A percentile compares a stretch with the other conserved stretches of the same genome.
phyloP scores from a whole-genome alignment of 1,139 yeast species.

The Suhomyces panamericanus region DNA sequence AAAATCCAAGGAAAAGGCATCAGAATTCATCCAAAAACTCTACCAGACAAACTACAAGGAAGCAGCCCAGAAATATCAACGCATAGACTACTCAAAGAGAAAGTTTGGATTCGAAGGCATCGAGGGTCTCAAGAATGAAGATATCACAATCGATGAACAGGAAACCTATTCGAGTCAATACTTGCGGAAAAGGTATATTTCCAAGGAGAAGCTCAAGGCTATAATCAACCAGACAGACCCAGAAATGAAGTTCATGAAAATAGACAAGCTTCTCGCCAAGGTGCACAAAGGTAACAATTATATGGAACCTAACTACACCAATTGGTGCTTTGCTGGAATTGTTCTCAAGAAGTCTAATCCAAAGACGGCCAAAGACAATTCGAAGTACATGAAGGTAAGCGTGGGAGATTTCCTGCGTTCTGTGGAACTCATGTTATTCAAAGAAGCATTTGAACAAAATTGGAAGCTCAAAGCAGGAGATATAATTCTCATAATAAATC shows the following conservation, averaged over 20 bases:
- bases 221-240: constrained; percentile 39
- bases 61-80: constrained; percentile 10
- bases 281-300: constrained; percentile 64
- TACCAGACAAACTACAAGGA: constrained; percentile 12
- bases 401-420: constrained; percentile 65
- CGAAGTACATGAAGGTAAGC: constrained; percentile 59
- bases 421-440: constrained; percentile 64
- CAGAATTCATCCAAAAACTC: constrained; percentile 15
- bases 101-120: constrained; percentile 21
- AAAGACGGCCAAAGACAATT: constrained; percentile 21
- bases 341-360: constrained; percentile 59
- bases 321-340: constrained; percentile 76
- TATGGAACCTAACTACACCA: constrained; percentile 65
- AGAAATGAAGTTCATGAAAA: constrained; percentile 45
- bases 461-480: constrained; percentile 78
- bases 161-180: constrained; percentile 20
- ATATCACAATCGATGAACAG: constrained; percentile 11
- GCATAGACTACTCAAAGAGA: constrained; percentile 19
- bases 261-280: constrained; percentile 61
- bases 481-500: constrained; percentile 72
- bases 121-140: constrained; percentile 10
- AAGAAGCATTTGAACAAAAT: constrained; percentile 63
- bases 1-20: constrained; percentile 4
- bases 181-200: constrained; percentile 46
- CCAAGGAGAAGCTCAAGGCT: constrained; percentile 29